These are phyloP conservation scores for Neurospora pannonica DNA, from an alignment of 495 filamentous ascomycete genomes.

Conservation along the genomic window DNA sequence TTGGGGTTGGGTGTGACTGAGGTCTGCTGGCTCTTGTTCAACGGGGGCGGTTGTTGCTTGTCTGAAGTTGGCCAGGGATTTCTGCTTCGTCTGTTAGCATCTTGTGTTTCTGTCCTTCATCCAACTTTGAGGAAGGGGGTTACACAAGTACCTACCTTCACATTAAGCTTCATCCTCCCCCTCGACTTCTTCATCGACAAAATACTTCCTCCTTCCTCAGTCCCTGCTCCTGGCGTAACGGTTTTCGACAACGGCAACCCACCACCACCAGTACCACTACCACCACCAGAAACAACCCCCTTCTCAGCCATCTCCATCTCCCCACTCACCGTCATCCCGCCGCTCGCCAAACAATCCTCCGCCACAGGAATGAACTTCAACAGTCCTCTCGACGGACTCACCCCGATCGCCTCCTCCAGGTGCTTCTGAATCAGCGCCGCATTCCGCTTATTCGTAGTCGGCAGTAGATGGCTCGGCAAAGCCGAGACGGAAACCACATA, in stretches of 20 bases:
- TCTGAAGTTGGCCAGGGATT: slow-evolving; percentile 18
- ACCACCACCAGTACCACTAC: background rate
- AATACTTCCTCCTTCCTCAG: background rate
- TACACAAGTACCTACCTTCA: slow-evolving; percentile 9
- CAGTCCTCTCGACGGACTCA: slow-evolving; percentile 52
- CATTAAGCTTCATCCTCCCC: slow-evolving; percentile 23
- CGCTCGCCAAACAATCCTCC: slow-evolving; percentile 63
- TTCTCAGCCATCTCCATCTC: slow-evolving; percentile 51
- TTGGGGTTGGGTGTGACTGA: background rate
- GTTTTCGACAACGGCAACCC: background rate
- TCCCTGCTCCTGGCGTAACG: background rate
- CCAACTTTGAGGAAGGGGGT: too few relatives aligned
- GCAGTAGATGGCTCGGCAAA: slow-evolving; percentile 55
- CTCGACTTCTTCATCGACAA: slow-evolving; percentile 4
- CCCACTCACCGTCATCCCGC: slow-evolving; percentile 57
- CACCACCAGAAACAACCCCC: slow-evolving; percentile 16
- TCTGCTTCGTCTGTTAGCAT: background rate
- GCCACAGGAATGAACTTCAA: slow-evolving; percentile 58
- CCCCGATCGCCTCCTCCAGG: slow-evolving; percentile 57
- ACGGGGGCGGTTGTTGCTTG: slow-evolving; percentile 1
- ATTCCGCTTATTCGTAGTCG: slow-evolving; percentile 75
- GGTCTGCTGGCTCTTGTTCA: background rate
- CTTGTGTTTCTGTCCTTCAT: background rate
- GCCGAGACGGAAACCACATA: slow-evolving; percentile 74
- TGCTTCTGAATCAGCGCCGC: slow-evolving; percentile 62